phyloP scores from a whole-genome alignment of 108 stramenopile genomes.

The Stephanodiscus minutulus region DNA sequence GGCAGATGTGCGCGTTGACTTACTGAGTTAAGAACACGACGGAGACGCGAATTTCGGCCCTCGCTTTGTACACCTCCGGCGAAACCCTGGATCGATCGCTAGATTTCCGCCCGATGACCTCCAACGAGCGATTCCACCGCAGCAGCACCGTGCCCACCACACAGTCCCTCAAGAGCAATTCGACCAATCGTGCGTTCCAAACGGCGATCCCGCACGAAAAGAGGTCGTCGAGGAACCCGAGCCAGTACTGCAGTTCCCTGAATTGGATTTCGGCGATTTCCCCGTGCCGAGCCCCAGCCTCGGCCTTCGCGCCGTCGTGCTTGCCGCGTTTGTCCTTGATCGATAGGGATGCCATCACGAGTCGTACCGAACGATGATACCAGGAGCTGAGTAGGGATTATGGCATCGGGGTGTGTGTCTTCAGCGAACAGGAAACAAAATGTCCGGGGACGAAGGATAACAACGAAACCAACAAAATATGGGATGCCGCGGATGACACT shows the following conservation, averaged over 20 bases:
- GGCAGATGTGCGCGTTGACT: not conserved
- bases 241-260: slow-evolving; percentile 56
- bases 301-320: slow-evolving; percentile 41
- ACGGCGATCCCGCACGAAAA: slow-evolving; percentile 69
- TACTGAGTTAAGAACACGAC: slow-evolving; percentile 39
- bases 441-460: not conserved
- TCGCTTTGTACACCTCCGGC: slow-evolving; percentile 31
- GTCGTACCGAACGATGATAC: slow-evolving; percentile 44
- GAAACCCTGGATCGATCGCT: slow-evolving; percentile 16
- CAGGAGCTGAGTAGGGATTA: slow-evolving; percentile 20
- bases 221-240: slow-evolving; percentile 78
- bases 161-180: slow-evolving; percentile 63
- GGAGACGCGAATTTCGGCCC: slow-evolving; percentile 40
- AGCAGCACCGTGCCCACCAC: slow-evolving; percentile 56
- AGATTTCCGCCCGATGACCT: slow-evolving; percentile 3
- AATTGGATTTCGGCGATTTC: slow-evolving; percentile 59
- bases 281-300: slow-evolving; percentile 56
- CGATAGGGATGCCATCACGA: slow-evolving; percentile 40
- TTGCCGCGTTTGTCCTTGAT: slow-evolving; percentile 11
- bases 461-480: too few relatives aligned
- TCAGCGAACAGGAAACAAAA: not conserved
- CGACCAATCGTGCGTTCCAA: slow-evolving; percentile 78
- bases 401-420: not conserved
- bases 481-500: not conserved
- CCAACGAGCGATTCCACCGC: slow-evolving; percentile 41